Base-by-base conservation (phyloP, 2,329 filamentous ascomycete genomes). In the Fusarium robinianum region DNA sequence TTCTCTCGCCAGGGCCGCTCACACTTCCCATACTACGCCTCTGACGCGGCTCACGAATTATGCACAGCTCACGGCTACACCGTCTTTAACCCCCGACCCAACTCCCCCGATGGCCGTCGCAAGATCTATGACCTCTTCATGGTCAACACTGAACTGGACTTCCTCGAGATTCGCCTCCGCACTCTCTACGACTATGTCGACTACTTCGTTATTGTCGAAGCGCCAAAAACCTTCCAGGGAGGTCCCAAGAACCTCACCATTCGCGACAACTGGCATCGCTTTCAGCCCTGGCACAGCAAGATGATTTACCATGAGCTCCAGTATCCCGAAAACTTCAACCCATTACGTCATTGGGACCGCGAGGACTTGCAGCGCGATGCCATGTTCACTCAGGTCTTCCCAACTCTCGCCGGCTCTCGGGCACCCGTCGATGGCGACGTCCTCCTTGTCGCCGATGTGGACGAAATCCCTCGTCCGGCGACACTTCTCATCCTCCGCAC, bases 131-230 rank as follows among this genome's bases (percentile, higher is more conserved):
- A 86, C 60, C 69, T 86, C 2, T 72, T 83, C 56, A 76, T 84
- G 71, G 66, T 85, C 55, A 83, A 81, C 53, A 77, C 72, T 3
- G 83, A 85, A 65, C 70, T 85, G 9, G 82, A 85, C 65, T 83
- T 80, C 74, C 72, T 86, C 27, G 82, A 86, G 62, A 78, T 87
- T 33, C 78, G 81, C 8, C 69, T 86, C 3, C 73, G 80, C 56
- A 78, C 78, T 3, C 73, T 83, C 11, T 76, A 77, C 43, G 64
- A 76, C 25, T 67, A 76, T 27, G 80, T 85, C 46, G 82, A 86
- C 66, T 84, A 83, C 65, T 86, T 84, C 55, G 71, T 86, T 57
- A 73, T 86, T 22, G 73, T 85, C 36, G 83, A 86, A 66, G 75
- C 77, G 1, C 62, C 68, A 12, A 73, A 68, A 35, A 84, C 81